Evolutionary conservation across 2,329 filamentous ascomycete genomes (phyloP).

Genomic region (Xylaria sp.): DNA sequence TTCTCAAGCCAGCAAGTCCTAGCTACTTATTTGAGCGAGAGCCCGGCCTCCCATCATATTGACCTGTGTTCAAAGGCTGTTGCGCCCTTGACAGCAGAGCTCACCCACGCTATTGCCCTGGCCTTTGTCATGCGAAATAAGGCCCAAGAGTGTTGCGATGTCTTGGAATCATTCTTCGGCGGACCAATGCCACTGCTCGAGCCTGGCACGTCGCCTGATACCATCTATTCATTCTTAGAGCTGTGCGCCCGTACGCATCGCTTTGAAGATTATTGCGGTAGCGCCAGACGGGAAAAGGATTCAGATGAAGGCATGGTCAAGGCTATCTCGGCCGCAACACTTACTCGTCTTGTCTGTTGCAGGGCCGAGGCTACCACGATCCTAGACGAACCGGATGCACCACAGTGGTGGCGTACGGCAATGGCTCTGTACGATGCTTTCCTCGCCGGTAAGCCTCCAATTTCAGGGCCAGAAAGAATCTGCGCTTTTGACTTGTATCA

Average conservation of each 20-base stretch:
- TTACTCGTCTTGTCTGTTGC: constrained; percentile 32
- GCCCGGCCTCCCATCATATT: constrained; percentile 11
- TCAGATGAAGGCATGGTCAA: constrained; percentile 10
- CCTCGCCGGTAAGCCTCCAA: constrained; percentile 6
- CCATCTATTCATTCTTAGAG: constrained; percentile 21
- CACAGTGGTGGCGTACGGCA: constrained; percentile 34
- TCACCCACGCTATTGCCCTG: constrained; percentile 16
- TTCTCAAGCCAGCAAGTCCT: constrained; percentile 28
- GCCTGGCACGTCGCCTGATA: constrained; percentile 22
- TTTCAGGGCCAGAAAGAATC: constrained; percentile 23
- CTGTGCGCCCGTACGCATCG: constrained; percentile 12
- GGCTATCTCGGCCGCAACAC: constrained; percentile 20
- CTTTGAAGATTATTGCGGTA: constrained; percentile 2
- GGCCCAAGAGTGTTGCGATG: constrained; percentile 22
- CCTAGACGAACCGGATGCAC: constrained; percentile 12
- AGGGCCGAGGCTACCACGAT: constrained; percentile 27
- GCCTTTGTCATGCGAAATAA: constrained; percentile 17
- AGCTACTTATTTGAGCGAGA: constrained; percentile 10
- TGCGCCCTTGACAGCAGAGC: constrained; percentile 28
- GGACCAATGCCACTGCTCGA: constrained; percentile 32
- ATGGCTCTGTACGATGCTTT: constrained; percentile 31
- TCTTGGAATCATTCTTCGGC: constrained; percentile 33
- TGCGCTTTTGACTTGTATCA: constrained; percentile 32
- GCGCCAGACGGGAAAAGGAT: constrained; percentile 1
- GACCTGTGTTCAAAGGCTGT: constrained; percentile 12